Evolutionary conservation across 208 protist genomes (phyloP), one percentile per base, ranked within the genome.

Genomic region (Leishmania lainsoni): DNA sequence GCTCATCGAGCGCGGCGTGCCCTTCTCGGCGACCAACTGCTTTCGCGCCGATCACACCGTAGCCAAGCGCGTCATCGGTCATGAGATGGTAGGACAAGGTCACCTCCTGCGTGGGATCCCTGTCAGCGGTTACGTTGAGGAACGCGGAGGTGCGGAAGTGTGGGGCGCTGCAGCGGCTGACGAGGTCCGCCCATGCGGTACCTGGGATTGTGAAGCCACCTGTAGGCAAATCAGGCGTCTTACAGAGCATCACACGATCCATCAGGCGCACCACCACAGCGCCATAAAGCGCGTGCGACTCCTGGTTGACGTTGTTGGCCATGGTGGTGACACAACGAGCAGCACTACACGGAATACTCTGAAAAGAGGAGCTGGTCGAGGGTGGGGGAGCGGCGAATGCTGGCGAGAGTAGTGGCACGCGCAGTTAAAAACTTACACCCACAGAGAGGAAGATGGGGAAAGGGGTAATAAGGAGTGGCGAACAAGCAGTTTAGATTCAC

Each of bases 31-130:
- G 86, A 35, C 84, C 80, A 1, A 96, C 80, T 1, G 52, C 80
- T 63, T 87, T 89, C 39, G 84, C 89, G 16, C 78, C 85, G 56
- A 97, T 71, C 45, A 97, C 75, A 10, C 88, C 94, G 79, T 91
- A 97, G 35, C 91, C 93, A 10, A 95, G 75, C 32, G 86, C 87
- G 75, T 94, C 92, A 66, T 95, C 92, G 2, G 92, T 93, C 87
- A 95, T 91, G 70, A 97, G 80, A 78, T 97, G 94, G 77, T 94
- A 97, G 14, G 91, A 95, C 32, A 97, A 83, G 61, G 78, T 66
- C 54, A 94, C 82, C 75, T 92, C 88, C 76, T 90, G 77, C 10
- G 80, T 85, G 3, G 87, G 76, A 42, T 87, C 81, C 1, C 61
- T 68, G 56, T 89, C 86, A 0, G 78, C 79, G 10, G 85, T 87